Base-by-base conservation (phyloP, 768 basidiomycete genomes). In the Leucosporidium scottii region DNA sequence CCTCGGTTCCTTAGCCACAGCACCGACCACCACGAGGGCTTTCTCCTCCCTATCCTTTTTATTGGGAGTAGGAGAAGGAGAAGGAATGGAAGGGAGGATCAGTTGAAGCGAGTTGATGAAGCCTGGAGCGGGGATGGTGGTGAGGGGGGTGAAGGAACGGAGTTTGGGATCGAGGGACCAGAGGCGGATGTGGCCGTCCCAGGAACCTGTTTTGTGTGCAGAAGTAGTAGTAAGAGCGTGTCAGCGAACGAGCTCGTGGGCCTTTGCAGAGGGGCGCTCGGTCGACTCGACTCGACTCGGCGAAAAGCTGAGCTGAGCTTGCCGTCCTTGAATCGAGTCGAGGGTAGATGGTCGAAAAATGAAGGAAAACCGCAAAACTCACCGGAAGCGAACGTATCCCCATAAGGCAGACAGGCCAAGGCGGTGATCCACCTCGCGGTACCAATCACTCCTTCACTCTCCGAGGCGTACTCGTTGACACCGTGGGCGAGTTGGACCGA, bases 341-440 rank as follows among this genome's bases (percentile, higher is more conserved):
- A n/a, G n/a, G n/a, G n/a, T n/a, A n/a, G n/a, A n/a, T n/a, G n/a
- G n/a, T n/a, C n/a, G n/a, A n/a, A n/a, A n/a, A n/a, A n/a, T n/a
- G n/a, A n/a, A n/a, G n/a, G n/a, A n/a, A n/a, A n/a, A n/a, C n/a
- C n/a, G n/a, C 27, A 18, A 27, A 2, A 78, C 82, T 65, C 76
- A 91, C 93, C 94, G 9, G 93, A 92, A 0, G 85, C 91, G 71
- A 99, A 89, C 8, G 92, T 75, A 77, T 99, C 91, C 10, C 92
- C 90, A 78, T 96, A 97, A 27, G 87, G 85, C 62, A 97, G 79
- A 66, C 85, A 83, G 18, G 87, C 87, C 50, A 98, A 79, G 0
- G 90, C 83, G 1, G 91, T 94, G 76, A 99, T 86, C 93, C 93
- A 98, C 27, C 94, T 83, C 27, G 93, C 90, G 31, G 86, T 87